Evolutionary conservation across 805 yeast genomes (phyloP).

Genomic region (Nakazawaea wyomingensis): DNA sequence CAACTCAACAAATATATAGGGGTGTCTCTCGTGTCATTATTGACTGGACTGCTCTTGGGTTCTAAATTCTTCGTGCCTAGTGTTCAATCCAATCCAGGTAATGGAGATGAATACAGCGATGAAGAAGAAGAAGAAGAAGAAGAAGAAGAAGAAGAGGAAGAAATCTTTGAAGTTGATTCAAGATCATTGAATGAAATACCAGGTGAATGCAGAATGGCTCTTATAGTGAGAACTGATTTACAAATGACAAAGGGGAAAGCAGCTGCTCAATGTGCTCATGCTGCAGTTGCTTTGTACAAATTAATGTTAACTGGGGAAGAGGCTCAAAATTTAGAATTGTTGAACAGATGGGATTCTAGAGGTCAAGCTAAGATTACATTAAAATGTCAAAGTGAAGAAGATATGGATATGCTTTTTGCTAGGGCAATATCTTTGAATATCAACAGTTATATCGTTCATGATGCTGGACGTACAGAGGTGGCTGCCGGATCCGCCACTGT

Average conservation of each 20-base stretch:
- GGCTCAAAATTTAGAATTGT: constrained; percentile 54
- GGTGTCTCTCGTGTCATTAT: neutral
- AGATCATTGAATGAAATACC: constrained; percentile 56
- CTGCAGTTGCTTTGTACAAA: constrained; percentile 87
- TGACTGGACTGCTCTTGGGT: neutral
- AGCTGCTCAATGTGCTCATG: constrained; percentile 98
- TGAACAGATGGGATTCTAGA: constrained; percentile 68
- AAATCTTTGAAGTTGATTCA: constrained; percentile 56
- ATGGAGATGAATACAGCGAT: constrained; percentile 24
- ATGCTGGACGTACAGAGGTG: constrained; percentile 95
- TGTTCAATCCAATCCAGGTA: neutral
- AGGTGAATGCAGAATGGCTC: constrained; percentile 82
- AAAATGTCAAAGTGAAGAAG: constrained; percentile 64
- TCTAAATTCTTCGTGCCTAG: neutral
- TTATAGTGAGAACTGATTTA: constrained; percentile 82
- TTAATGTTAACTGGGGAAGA: constrained; percentile 50
- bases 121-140: constrained; percentile 26
- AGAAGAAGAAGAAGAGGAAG: constrained; percentile 42
- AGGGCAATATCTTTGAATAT: constrained; percentile 76
- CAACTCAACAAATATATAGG: neutral
- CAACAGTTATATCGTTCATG: constrained; percentile 78
- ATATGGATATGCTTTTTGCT: constrained; percentile 71
- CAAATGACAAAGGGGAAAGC: constrained; percentile 93
- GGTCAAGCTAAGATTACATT: constrained; percentile 96
- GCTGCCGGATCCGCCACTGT: constrained; percentile 97